Evolutionary conservation across 768 basidiomycete species (phyloP).

Genomic region (Suillus tomentosus): DNA sequence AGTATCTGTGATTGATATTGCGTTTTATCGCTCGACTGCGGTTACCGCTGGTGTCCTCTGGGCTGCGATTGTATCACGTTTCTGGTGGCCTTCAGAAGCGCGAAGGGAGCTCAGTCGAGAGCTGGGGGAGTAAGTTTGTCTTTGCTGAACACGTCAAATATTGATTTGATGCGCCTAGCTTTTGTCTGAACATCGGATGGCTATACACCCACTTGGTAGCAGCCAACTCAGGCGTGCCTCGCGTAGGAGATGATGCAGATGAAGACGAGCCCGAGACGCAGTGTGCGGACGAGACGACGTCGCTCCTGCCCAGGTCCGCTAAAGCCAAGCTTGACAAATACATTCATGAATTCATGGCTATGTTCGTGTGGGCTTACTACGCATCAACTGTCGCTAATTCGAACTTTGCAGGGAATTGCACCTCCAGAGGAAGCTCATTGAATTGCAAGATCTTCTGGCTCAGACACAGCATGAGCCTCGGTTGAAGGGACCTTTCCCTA

Average conservation of each 20-base stretch:
- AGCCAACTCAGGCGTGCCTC: constrained; percentile 76
- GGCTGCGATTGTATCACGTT: constrained; percentile 84
- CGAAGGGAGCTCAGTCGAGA: constrained; percentile 82
- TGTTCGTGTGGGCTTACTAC: constrained; percentile 51
- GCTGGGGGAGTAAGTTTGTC: constrained; percentile 74
- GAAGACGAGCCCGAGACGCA: constrained; percentile 13
- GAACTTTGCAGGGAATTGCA: constrained; percentile 78
- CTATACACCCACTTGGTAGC: constrained; percentile 91
- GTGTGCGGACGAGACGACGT: constrained; percentile 32
- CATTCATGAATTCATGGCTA: constrained; percentile 88
- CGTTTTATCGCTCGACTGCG: constrained; percentile 73
- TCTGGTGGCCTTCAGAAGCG: constrained; percentile 97
- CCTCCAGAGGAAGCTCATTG: constrained; percentile 87
- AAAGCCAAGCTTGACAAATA: constrained; percentile 56
- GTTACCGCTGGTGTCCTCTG: constrained; percentile 88
- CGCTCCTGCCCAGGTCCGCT: constrained; percentile 36
- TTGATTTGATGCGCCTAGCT: constrained; percentile 46
- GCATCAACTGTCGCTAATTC: not conserved
- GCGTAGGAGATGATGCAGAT: constrained; percentile 34
- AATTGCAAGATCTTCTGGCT: constrained; percentile 79
- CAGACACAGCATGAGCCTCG: constrained; percentile 94
- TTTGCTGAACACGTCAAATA: not conserved
- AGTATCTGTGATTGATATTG: constrained; percentile 67
- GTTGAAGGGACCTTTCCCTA: constrained; percentile 93
- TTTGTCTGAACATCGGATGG: constrained; percentile 93